phyloP scores from a whole-genome alignment of 768 basidiomycete genomes.

The Boletus reticuloceps region DNA sequence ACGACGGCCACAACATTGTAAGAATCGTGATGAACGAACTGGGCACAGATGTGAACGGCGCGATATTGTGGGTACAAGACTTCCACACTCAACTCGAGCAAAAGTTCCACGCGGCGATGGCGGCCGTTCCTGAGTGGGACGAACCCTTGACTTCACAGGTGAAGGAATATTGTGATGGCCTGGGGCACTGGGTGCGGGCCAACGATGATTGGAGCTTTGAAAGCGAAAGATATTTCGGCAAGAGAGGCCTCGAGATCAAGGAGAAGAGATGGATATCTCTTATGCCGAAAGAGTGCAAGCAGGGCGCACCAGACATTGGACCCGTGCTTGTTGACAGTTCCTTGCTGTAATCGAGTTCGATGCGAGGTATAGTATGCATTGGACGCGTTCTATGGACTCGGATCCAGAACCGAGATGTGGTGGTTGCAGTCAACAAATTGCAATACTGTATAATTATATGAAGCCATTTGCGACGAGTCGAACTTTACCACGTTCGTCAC shows the following conservation, averaged over 20 bases:
- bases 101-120: slow-evolving; percentile 17
- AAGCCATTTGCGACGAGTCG: too few species aligned
- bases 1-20: slow-evolving; percentile 40
- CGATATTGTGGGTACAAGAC: slow-evolving; percentile 15
- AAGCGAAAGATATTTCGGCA: slow-evolving; percentile 6
- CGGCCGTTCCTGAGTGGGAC: slow-evolving; percentile 38
- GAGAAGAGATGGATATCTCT: slow-evolving; percentile 7
- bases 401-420: too few species aligned
- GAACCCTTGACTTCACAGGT: slow-evolving; percentile 41
- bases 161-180: slow-evolving; percentile 40
- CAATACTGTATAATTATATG: too few species aligned
- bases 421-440: too few species aligned
- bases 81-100: background rate
- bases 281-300: slow-evolving; percentile 1
- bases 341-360: background rate
- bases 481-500: too few species aligned
- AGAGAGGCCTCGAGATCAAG: slow-evolving; percentile 3
- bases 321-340: slow-evolving; percentile 4
- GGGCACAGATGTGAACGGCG: slow-evolving; percentile 13
- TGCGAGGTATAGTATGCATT: too few species aligned
- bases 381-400: too few species aligned
- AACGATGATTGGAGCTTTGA: slow-evolving; percentile 9
- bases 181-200: slow-evolving; percentile 46
- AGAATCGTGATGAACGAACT: slow-evolving; percentile 48
- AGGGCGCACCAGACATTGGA: background rate